Conservation (phyloP, 1,139 yeast species). For the Candida smagusa region DNA sequence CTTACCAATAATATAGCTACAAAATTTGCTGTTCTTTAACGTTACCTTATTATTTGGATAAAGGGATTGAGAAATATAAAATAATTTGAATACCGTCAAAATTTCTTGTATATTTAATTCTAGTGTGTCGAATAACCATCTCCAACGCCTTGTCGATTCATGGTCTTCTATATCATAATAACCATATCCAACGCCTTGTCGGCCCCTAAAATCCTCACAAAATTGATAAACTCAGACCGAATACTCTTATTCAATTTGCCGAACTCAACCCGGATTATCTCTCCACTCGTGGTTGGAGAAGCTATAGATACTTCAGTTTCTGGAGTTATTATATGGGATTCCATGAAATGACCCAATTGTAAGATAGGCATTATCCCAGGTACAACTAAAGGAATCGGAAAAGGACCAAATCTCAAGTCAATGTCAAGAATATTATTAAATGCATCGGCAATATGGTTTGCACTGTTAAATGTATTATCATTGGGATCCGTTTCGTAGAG, state of each 20-base stretch:
- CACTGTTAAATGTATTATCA: not conserved
- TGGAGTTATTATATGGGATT: slow-evolving; percentile 15
- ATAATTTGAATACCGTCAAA: too few species aligned
- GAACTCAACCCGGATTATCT: too few species aligned
- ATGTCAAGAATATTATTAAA: slow-evolving; percentile 19
- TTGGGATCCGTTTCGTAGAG: not conserved
- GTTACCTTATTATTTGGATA: too few species aligned
- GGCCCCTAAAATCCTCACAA: slow-evolving; percentile 5
- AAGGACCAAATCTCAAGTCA: slow-evolving; percentile 4
- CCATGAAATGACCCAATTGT: slow-evolving; percentile 35
- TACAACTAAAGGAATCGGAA: slow-evolving; percentile 38
- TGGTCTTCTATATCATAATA: not conserved
- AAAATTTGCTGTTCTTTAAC: too few species aligned
- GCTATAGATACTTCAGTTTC: slow-evolving; percentile 3
- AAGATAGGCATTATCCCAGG: slow-evolving; percentile 53
- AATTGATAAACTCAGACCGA: slow-evolving; percentile 1
- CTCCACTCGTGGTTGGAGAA: too few species aligned
- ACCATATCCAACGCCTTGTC: not conserved
- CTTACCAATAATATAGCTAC: too few species aligned
- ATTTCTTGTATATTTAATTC: too few species aligned
- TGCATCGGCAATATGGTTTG: not conserved
- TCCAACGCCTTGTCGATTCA: too few species aligned
- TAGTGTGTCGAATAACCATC: too few species aligned
- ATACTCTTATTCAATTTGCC: too few species aligned
- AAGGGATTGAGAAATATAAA: too few species aligned